Conservation (phyloP, 345 rosid genomes). For the Hirschfeldia incana region DNA sequence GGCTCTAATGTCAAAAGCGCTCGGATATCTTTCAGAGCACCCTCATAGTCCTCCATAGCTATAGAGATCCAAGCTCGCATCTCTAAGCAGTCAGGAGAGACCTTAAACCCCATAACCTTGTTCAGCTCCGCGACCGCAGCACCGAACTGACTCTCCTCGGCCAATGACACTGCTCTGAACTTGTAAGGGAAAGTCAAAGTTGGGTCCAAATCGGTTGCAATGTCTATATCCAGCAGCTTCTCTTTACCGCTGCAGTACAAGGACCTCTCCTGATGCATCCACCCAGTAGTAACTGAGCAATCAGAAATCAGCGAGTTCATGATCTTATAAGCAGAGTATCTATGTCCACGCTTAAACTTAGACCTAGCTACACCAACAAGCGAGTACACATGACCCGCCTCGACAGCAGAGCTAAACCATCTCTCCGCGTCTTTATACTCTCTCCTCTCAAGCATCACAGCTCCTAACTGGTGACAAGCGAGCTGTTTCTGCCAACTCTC, state of each 20-base stretch:
- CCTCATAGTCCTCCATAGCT: conserved; percentile 73
- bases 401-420: conserved; percentile 73
- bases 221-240: conserved; percentile 63
- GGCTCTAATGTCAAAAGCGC: conserved; percentile 86
- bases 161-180: conserved; percentile 65
- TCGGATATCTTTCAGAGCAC: conserved; percentile 74
- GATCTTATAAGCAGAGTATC: conserved; percentile 79
- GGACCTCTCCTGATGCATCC: conserved; percentile 94
- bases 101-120: conserved; percentile 73
- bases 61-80: conserved; percentile 86
- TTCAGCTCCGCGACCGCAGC: conserved; percentile 79
- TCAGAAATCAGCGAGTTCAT: conserved; percentile 64
- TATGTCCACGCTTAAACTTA: conserved; percentile 83
- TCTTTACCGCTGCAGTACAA: conserved; percentile 77
- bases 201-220: conserved; percentile 79
- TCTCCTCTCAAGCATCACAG: conserved; percentile 82
- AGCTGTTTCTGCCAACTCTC: conserved; percentile 83
- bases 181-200: conserved; percentile 88
- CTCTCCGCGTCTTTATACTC: conserved; percentile 90
- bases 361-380: conserved; percentile 77
- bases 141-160: conserved; percentile 65
- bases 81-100: conserved; percentile 84
- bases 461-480: conserved; percentile 81
- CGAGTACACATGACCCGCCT: conserved; percentile 74
- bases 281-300: conserved; percentile 70